phyloP scores from a whole-genome alignment of 345 rosid genomes.

The Hibiscus mutabilis region DNA sequence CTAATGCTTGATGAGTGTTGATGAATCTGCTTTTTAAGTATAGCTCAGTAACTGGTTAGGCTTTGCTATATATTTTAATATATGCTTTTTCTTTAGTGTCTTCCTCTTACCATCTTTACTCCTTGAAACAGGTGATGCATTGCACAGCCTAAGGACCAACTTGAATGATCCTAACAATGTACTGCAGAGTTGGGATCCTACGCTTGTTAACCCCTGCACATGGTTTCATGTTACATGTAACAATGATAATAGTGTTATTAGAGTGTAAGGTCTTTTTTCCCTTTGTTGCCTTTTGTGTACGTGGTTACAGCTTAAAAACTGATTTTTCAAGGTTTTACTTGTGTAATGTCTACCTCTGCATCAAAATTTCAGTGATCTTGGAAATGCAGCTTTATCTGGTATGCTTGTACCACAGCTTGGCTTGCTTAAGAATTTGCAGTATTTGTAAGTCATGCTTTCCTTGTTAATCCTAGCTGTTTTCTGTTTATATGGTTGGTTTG shows the following conservation, averaged over 20 bases:
- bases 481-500: not conserved
- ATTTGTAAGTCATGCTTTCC: conserved; percentile 51
- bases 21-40: not conserved
- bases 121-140: conserved; percentile 77
- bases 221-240: conserved; percentile 98
- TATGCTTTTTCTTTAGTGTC: not conserved
- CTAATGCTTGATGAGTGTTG: not conserved
- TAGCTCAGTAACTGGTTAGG: not conserved
- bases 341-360: conserved; percentile 9
- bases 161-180: conserved; percentile 84
- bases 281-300: conserved; percentile 5
- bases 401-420: conserved; percentile 93
- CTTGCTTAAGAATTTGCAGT: conserved; percentile 84
- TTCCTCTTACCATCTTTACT: conserved; percentile 1
- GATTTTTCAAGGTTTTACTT: not conserved
- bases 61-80: not conserved
- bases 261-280: conserved; percentile 54
- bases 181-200: conserved; percentile 97
- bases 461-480: not conserved
- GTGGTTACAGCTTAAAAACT: not conserved
- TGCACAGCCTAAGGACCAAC: conserved; percentile 71
- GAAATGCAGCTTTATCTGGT: conserved; percentile 93
- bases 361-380: conserved; percentile 59
- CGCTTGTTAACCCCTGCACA: conserved; percentile 94
- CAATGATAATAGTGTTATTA: conserved; percentile 87